Base-by-base conservation (phyloP, 345 rosid genomes). In the Turnera subulata region DNA sequence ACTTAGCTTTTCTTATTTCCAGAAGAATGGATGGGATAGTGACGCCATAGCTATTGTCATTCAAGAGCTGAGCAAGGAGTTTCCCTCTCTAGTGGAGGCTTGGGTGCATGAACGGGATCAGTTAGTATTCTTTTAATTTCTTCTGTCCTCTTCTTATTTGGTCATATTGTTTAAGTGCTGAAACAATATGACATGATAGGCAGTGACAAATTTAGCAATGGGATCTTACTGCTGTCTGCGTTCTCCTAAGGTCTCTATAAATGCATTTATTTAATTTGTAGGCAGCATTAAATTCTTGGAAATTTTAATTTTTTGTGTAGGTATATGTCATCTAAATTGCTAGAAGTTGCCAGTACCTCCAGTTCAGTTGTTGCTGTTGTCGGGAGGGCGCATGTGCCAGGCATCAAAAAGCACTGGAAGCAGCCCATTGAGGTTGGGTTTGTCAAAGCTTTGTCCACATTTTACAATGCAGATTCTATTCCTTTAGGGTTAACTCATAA, bases 41-140 rank as follows among this genome's bases (percentile, higher is more conserved):
- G 99, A 90, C 76, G 86, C 86, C 96, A 63, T 90, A 74, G 90
- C 99, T 63, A 84, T 90, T 59, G 93, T 94, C 61, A 88, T 90
- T 75, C 93, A 88, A 82, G 95, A 94, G 75, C 85, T 94, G 97
- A 90, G 96, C 85, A 90, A 88, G 81, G 76, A 84, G 57, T 94
- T 85, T 75, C 99, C 99, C 46, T 76, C 97, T 57, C 75, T 90
- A 38, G 88, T 90, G 93, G 89, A 94, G 59, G 84, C 99, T 18
- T 87, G 88, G 63, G 95, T 90, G 21, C 95, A 81, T 63, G 99
- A 94, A 66, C 77, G 99, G 75, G 99, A 94, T 72, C 91, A 91
- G 99, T 94, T 52, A 88, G 89, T 81, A 50, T 59, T 74, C n/a
- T 62, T 59, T 16, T 38, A n/a, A n/a, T n/a, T 73, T 16, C n/a